Conservation (phyloP, 805 yeast species). For the Metschnikowia baotianmanensis region DNA sequence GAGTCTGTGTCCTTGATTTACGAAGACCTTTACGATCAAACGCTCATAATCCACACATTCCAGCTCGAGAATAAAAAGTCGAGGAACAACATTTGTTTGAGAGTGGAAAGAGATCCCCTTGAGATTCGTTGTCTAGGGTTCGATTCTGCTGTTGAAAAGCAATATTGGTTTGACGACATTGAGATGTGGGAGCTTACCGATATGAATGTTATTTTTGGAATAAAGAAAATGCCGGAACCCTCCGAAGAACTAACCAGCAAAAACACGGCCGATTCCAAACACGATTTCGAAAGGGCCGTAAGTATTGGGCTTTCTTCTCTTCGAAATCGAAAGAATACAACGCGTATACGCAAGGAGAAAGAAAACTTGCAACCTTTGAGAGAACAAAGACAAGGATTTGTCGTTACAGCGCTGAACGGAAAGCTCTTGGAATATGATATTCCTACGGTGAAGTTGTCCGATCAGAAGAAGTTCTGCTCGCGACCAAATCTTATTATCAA, state of each 20-base stretch:
- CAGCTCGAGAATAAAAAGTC: conserved; percentile 65
- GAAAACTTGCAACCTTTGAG: background rate
- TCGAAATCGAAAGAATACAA: background rate
- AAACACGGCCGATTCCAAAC: no score
- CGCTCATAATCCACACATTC: conserved; percentile 70
- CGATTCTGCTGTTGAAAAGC: conserved; percentile 68
- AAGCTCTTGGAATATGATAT: conserved; percentile 57
- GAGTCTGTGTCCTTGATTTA: conserved; percentile 71
- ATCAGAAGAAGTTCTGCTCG: conserved; percentile 18
- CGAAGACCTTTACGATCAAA: conserved; percentile 54
- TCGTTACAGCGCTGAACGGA: conserved; percentile 64
- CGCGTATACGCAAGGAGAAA: background rate
- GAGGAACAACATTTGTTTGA: conserved; percentile 73
- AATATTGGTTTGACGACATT: conserved; percentile 62
- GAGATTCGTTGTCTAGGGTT: conserved; percentile 89
- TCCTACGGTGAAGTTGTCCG: conserved; percentile 42
- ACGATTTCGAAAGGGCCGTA: background rate
- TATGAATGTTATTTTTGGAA: conserved; percentile 71
- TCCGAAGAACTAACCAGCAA: background rate
- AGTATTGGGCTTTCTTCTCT: conserved; percentile 6
- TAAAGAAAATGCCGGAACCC: conserved; percentile 26
- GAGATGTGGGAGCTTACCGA: conserved; percentile 81
- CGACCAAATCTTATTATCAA: conserved; percentile 60
- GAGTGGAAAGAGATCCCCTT: conserved; percentile 91
- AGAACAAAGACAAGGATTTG: conserved; percentile 73